Percentiles rank a stretch among this genome's conserved stretches.
Evolutionary conservation across 306 rosid species (phyloP).

Genomic region (Medicago truncatula): MtrunA17r5.0-ANR NC_053046.1:33737501-33738000

Average conservation of each 20-base stretch:
- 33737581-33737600: slow-evolving; percentile 60
- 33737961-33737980: slow-evolving; percentile 70
- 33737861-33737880: slow-evolving; percentile 54
- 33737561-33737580: slow-evolving; percentile 68
- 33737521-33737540: slow-evolving; percentile 6
- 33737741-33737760: slow-evolving; percentile 24
- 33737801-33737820: slow-evolving; percentile 14
- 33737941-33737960: slow-evolving; percentile 72
- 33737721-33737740: slow-evolving; percentile 28
- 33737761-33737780: slow-evolving; percentile 7
- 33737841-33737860: slow-evolving; percentile 36
- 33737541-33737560: slow-evolving; percentile 38
- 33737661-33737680: slow-evolving; percentile 34
- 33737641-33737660: slow-evolving; percentile 70
- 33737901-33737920: slow-evolving; percentile 79
- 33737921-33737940: slow-evolving; percentile 69
- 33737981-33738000: slow-evolving; percentile 62
- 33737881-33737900: slow-evolving; percentile 61
- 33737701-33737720: slow-evolving; percentile 15
- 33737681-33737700: slow-evolving; percentile 30
- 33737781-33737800: slow-evolving; percentile 5
- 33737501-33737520: neutral
- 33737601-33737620: slow-evolving; percentile 75
- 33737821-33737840: slow-evolving; percentile 5
- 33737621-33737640: slow-evolving; percentile 65